phyloP scores from a whole-genome alignment of 176 grass and related monocot genomes.

The Zizania latifolia region DNA sequence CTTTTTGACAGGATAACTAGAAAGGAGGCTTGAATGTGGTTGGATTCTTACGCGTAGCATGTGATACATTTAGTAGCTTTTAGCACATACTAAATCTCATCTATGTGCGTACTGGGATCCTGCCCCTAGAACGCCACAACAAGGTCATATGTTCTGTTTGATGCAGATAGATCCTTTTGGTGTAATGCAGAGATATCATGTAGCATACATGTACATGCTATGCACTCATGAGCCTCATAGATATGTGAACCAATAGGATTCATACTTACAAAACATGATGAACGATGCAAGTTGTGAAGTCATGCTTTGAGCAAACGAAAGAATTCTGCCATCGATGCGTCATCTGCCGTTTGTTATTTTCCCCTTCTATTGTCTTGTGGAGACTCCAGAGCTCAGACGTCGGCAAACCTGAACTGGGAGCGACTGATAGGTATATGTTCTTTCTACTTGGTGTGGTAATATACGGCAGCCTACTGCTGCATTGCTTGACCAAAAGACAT shows the following conservation, averaged over 20 bases:
- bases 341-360: neutral
- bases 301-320: neutral
- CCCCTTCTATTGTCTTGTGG: neutral
- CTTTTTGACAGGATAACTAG: constrained; percentile 77
- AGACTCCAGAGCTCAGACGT: neutral
- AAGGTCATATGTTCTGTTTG: neutral
- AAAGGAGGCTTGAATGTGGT: constrained; percentile 68
- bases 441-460: no score
- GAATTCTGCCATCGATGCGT: neutral
- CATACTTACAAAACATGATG: neutral
- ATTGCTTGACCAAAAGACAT: no score
- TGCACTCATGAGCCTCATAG: neutral
- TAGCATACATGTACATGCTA: constrained; percentile 5
- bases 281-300: neutral
- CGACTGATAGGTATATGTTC: no score
- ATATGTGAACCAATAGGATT: neutral
- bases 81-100: neutral
- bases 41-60: neutral
- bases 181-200: neutral
- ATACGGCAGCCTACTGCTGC: no score
- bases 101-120: neutral
- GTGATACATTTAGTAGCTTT: neutral
- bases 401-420: no score
- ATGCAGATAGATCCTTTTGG: neutral
- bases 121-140: neutral